Evolutionary conservation across 78 protist species (phyloP).

Genomic region (Dictyostelium citrinum): DNA sequence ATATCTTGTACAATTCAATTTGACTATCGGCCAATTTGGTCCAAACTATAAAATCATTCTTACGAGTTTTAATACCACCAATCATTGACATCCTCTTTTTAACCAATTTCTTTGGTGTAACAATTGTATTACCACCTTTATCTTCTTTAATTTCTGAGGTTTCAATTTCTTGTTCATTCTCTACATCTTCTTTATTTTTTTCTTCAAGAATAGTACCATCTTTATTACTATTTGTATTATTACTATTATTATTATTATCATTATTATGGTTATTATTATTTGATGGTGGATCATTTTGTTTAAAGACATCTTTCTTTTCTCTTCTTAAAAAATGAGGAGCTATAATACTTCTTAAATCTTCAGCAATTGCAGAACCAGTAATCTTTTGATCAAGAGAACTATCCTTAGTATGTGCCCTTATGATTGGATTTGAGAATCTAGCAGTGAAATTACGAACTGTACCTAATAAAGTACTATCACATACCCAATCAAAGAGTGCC

Average conservation of each 20-base stretch:
- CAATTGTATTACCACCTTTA: neutral
- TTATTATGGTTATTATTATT: neutral
- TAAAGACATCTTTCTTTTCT: constrained; percentile 78
- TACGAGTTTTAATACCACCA: constrained; percentile 47
- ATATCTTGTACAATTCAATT: constrained; percentile 53
- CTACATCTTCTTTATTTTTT: neutral
- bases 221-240: neutral
- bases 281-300: neutral
- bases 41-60: constrained; percentile 88
- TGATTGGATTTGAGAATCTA: constrained; percentile 42
- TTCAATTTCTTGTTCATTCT: neutral
- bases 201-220: neutral
- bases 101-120: neutral
- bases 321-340: constrained; percentile 87
- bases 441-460: constrained; percentile 1
- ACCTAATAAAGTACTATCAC: constrained; percentile 76
- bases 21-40: constrained; percentile 65
- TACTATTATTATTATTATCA: neutral
- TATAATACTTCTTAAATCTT: constrained; percentile 46
- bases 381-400: neutral
- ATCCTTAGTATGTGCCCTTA: constrained; percentile 19
- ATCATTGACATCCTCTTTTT: constrained; percentile 8
- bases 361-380: constrained; percentile 67
- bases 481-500: constrained; percentile 84
- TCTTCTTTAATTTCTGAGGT: neutral